phyloP scores from a whole-genome alignment of 164 flowering plant species.

The grape (Vitis vinifera) region DNA sequence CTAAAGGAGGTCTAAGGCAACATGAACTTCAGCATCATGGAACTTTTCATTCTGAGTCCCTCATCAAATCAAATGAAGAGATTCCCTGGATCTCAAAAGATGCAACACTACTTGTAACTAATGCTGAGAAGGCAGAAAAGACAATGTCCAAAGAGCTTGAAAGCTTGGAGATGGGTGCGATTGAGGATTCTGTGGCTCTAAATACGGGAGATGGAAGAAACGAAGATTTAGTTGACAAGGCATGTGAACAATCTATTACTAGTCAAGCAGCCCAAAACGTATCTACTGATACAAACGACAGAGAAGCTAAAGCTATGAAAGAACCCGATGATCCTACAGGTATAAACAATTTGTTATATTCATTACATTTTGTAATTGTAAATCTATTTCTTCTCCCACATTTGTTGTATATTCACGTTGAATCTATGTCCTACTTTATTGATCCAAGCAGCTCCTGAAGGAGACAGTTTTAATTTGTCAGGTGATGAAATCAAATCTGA shows the following conservation, averaged over 20 bases:
- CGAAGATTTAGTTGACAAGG: conserved; percentile 4
- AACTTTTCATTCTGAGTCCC: not conserved
- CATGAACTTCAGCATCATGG: not conserved
- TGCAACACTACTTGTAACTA: not conserved
- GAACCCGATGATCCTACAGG: conserved; percentile 16
- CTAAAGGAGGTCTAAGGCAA: not conserved
- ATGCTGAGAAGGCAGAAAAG: conserved; percentile 4
- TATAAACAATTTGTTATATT: not conserved
- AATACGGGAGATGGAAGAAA: not conserved
- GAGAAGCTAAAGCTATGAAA: not conserved
- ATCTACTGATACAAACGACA: not conserved
- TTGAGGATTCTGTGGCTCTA: not conserved
- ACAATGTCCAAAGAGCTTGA: not conserved
- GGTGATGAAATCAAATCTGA: conserved; percentile 6
- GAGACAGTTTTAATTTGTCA: not conserved
- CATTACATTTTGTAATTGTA: not conserved
- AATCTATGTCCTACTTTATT: no score
- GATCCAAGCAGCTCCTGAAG: not conserved
- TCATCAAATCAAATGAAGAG: not conserved
- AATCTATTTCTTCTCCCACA: not conserved
- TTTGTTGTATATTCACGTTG: not conserved
- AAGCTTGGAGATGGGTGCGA: not conserved
- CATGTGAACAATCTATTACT: not conserved
- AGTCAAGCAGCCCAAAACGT: conserved; percentile 1
- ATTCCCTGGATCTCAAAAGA: not conserved